Conservation (phyloP, 768 basidiomycete species). For the Auriscalpium vulgare region DNA sequence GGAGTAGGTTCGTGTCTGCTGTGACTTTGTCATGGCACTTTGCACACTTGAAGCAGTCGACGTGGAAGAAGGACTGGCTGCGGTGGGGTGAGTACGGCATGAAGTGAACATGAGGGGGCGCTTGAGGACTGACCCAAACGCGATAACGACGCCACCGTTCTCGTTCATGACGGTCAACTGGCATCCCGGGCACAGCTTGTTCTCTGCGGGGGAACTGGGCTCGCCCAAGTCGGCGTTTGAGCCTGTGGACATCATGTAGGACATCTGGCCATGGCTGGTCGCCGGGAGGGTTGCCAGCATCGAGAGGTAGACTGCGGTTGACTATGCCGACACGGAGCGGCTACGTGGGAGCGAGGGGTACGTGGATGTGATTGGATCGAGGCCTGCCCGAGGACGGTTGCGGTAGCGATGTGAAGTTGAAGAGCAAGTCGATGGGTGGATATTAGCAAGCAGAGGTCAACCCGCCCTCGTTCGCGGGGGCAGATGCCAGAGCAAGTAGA, state of each 20-base stretch:
- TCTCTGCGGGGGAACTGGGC: constrained; percentile 23
- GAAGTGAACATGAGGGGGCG: not conserved
- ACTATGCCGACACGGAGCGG: not conserved
- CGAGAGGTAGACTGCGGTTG: not conserved
- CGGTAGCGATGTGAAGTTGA: constrained; percentile 2
- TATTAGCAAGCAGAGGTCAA: not conserved
- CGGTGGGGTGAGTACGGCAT: not conserved
- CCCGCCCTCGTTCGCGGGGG: not conserved
- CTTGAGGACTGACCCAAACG: constrained; percentile 71
- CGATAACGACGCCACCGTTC: constrained; percentile 82
- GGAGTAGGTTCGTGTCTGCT: constrained; percentile 93
- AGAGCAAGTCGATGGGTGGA: not conserved
- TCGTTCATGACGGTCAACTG: constrained; percentile 74
- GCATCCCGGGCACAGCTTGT: constrained; percentile 76
- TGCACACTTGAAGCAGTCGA: constrained; percentile 94
- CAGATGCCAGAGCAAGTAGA: not conserved
- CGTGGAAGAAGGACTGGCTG: constrained; percentile 91
- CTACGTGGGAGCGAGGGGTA: not conserved
- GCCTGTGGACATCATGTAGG: not conserved
- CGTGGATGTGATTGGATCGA: not conserved
- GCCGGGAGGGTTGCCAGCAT: constrained; percentile 11
- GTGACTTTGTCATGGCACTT: constrained; percentile 91
- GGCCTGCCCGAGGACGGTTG: not conserved
- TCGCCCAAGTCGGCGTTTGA: not conserved
- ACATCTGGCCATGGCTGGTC: not conserved